Base-by-base conservation (phyloP, 2,329 filamentous ascomycete genomes). In the Colletotrichum caudatum region DNA sequence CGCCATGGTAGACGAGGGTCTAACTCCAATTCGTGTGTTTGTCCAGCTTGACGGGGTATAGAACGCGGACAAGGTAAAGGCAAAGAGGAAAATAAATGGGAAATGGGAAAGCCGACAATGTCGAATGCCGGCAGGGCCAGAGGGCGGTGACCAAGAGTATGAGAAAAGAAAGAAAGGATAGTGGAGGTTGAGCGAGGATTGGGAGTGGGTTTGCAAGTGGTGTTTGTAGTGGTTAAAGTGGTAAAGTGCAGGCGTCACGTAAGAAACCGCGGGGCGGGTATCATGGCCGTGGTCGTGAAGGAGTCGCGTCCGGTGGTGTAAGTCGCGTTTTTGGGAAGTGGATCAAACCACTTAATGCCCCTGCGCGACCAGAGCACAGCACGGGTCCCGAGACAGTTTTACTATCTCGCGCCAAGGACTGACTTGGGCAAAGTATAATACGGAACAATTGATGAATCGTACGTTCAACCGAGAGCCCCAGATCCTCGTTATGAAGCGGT, bases 1-100 rank as follows among this genome's bases (percentile, higher is more conserved):
- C 65, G 82, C 81, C 82, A 84, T 84, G 77, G 75, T 78, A 72
- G 75, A 75, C 64, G 69, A 64, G 59, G 73, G 69, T 71, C 53
- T 57, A 33, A 60, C 51, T 57, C 51, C 63, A 66, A 51, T 56
- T 73, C 59, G 53, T 11, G 46, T 51, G 39, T 44, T 60, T 23
- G 48, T 72, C 69, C 65, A 72, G 65, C n/a, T 69, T 51, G 37
- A 35, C 53, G 26, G 23, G 20, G 33, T 33, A 29, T 35, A 53
- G 23, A 53, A 54, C 16, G 33, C n/a, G 65, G 41, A n/a, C 8
- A 39, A 8, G 14, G 26, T 18, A 18, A 29, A 46, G 20, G 1
- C 18, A 59, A 61, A 57, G 33, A n/a, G 11, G 44, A 26, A 46
- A 48, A 35, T 37, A 41, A 41, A 41, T 44, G 44, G 16, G 20